A percentile compares a stretch with the other conserved stretches of the same genome.
Evolutionary conservation across 2,329 filamentous ascomycete species (phyloP).

Genomic region (Fusarium anguioides): DNA sequence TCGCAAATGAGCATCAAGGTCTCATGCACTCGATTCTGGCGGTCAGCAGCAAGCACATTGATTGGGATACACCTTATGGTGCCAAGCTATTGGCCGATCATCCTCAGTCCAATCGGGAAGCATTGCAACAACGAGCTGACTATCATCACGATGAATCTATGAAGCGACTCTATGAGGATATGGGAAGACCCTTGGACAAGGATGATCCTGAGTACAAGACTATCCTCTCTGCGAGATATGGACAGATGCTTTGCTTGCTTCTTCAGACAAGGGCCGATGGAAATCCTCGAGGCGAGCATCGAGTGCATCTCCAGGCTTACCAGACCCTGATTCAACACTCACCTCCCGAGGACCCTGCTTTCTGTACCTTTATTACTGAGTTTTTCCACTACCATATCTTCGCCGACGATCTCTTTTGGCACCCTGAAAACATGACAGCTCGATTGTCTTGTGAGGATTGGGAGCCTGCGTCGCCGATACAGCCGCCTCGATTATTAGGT

Average conservation of each 20-base stretch:
- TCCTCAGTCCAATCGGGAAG: slow-evolving; percentile 58
- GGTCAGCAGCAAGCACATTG: slow-evolving; percentile 81
- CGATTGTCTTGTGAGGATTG: slow-evolving; percentile 58
- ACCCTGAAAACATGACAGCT: slow-evolving; percentile 53
- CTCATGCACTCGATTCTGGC: slow-evolving; percentile 93
- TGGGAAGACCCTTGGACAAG: slow-evolving; percentile 55
- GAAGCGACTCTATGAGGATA: slow-evolving; percentile 61
- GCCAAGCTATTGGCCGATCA: slow-evolving; percentile 63
- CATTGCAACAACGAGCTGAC: slow-evolving; percentile 62
- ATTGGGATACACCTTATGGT: slow-evolving; percentile 68
- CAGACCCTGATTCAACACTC: slow-evolving; percentile 74
- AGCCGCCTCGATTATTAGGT: slow-evolving; percentile 73
- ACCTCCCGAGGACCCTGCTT: slow-evolving; percentile 72
- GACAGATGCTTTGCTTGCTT: slow-evolving; percentile 71
- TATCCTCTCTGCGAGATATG: slow-evolving; percentile 66
- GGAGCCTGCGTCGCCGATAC: slow-evolving; percentile 55
- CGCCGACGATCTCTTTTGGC: slow-evolving; percentile 70
- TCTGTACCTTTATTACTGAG: slow-evolving; percentile 72
- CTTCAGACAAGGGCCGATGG: slow-evolving; percentile 69
- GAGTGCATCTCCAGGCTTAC: slow-evolving; percentile 82
- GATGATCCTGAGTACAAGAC: slow-evolving; percentile 58
- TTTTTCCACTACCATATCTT: slow-evolving; percentile 88
- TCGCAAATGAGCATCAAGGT: slow-evolving; percentile 81
- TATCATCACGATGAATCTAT: slow-evolving; percentile 68
- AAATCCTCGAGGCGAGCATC: slow-evolving; percentile 73